A percentile compares a stretch with the other conserved stretches of the same genome.
phyloP scores from a whole-genome alignment of 1,284 basidiomycete species.

The Puccinia triticina region DNA sequence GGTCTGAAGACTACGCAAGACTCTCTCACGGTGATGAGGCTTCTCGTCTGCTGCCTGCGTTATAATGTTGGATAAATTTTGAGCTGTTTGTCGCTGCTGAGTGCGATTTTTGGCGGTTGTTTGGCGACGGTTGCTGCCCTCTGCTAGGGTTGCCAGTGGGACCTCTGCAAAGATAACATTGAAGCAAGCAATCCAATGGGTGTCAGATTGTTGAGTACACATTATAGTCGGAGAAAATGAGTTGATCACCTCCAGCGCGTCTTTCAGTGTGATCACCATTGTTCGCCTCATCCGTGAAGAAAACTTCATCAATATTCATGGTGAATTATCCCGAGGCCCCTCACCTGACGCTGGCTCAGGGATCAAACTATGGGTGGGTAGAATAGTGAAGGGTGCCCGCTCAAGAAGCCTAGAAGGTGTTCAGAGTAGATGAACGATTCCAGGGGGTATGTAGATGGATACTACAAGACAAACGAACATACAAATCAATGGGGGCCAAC shows the following conservation, averaged over 20 bases:
- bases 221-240: background rate
- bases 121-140: background rate
- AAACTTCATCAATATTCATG: conserved; percentile 9
- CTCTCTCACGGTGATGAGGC: background rate
- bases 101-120: background rate
- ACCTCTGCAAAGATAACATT: conserved; percentile 1
- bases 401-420: too few relatives aligned
- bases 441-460: background rate
- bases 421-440: too few relatives aligned
- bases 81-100: background rate
- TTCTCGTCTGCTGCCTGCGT: background rate
- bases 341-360: background rate
- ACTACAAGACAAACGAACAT: background rate
- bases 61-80: background rate
- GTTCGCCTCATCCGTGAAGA: background rate
- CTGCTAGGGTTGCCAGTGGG: background rate
- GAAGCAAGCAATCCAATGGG: too few relatives aligned
- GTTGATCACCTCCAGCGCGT: background rate
- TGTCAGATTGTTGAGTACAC: background rate
- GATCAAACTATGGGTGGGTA: background rate
- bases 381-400: background rate
- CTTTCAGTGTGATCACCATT: background rate
- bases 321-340: background rate
- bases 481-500: too few relatives aligned
- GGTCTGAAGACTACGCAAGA: conserved; percentile 6